Evolutionary conservation across 192 early-diverging fungal genomes (phyloP), one percentile per base, ranked within the genome.

Genomic region (Thoreauomyces humboldtii): DNA sequence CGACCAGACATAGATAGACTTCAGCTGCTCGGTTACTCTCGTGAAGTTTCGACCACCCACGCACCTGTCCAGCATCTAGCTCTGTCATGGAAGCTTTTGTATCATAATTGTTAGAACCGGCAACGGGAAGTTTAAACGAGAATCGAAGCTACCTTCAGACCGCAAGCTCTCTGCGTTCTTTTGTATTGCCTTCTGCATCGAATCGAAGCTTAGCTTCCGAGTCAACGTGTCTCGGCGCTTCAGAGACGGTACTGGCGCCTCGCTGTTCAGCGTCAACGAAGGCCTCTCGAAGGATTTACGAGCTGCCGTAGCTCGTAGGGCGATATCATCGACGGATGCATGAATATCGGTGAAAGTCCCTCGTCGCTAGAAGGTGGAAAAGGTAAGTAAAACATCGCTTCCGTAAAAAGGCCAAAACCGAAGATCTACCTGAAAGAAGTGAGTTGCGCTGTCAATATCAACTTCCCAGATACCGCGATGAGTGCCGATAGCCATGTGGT

Each of bases 381-480:
- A 54, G 22, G 38, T 25, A 28, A n/a, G 15, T 41, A 12, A 41
- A 41, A 41, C 11, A 9, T 12, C 38, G n/a, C 38, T 41, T 41
- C 38, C 38, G 11, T 41, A 41, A 41, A n/a, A n/a, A n/a, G n/a
- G n/a, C n/a, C n/a, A n/a, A n/a, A n/a, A n/a, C 15, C 46, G 33
- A 37, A 52, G 34, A 65, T 60, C 59, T 55, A 76, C 81, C 44
- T 68, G 45, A 53, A 72, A 70, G 33, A 70, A 79, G 15, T 70
- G 57, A 31, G 71, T 51, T 2, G 80, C 78, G 43, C 73, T 72
- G 11, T 72, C 77, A 7, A 89, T 48, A 57, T 92, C 89, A 59
- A 92, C 73, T 72, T 92, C 91, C 24, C 76, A 75, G 44, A 92
- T 83, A 31, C 80, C 81, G 0, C 77, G 76, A 54, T 84, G 78